A percentile compares a stretch with the other conserved stretches of the same genome.
These are phyloP conservation scores for Aspergillus sp. DNA, from an alignment of 2,329 filamentous ascomycete genomes.

Conservation along the genomic window DNA sequence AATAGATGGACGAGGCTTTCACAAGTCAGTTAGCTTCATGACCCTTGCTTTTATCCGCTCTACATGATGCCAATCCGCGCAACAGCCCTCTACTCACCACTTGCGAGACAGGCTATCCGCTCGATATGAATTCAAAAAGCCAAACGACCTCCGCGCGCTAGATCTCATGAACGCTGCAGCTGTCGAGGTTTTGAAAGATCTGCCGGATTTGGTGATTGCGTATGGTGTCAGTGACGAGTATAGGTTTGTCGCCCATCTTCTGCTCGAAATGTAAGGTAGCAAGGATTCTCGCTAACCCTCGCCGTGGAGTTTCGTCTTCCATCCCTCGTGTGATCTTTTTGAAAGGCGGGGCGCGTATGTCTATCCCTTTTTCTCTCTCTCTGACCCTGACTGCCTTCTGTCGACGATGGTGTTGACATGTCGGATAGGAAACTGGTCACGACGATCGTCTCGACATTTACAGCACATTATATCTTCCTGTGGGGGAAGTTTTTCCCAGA, in stretches of 20 bases:
- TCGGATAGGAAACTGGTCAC: slow-evolving; percentile 80
- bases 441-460: slow-evolving; percentile 91
- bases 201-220: slow-evolving; percentile 83
- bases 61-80: background rate
- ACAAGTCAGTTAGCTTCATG: slow-evolving; percentile 66
- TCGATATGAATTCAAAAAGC: slow-evolving; percentile 85
- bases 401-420: background rate
- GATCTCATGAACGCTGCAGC: slow-evolving; percentile 95
- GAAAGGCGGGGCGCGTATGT: slow-evolving; percentile 78
- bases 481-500: slow-evolving; percentile 79
- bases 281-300: background rate
- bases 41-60: background rate
- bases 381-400: background rate
- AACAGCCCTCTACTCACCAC: background rate
- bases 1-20: slow-evolving; percentile 92
- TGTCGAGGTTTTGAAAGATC: slow-evolving; percentile 77
- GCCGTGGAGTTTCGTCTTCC: slow-evolving; percentile 79
- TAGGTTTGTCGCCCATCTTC: slow-evolving; percentile 44
- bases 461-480: slow-evolving; percentile 81
- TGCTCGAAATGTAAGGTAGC: background rate
- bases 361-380: background rate
- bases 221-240: slow-evolving; percentile 97
- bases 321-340: slow-evolving; percentile 80
- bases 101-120: slow-evolving; percentile 67
- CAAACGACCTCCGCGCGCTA: slow-evolving; percentile 84